Conservation (phyloP, 164 flowering plant genomes). For the Dillenia suffruticosa region DNA sequence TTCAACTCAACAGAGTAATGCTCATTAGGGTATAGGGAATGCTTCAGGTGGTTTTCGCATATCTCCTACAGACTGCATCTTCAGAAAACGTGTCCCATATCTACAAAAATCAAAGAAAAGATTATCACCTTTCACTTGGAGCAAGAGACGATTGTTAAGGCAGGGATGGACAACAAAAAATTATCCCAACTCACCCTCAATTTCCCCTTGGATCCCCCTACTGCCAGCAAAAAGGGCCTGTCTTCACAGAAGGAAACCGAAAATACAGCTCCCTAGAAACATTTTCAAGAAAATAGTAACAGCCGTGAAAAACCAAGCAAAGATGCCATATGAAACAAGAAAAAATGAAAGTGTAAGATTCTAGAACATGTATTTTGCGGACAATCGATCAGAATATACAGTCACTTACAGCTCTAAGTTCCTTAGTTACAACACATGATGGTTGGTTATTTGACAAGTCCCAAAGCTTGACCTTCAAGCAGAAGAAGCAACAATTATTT, state of each 20-base stretch:
- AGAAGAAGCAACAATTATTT: background rate
- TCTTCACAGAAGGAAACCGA: constrained; percentile 72
- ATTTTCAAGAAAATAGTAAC: constrained; percentile 1
- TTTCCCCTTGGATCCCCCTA: constrained; percentile 85
- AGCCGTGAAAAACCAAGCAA: too few relatives aligned
- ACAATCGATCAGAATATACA: background rate
- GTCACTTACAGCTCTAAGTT: constrained; percentile 73
- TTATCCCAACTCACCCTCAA: constrained; percentile 48
- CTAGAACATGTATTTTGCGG: too few relatives aligned
- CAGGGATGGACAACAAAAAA: background rate
- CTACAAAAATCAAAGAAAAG: constrained; percentile 19
- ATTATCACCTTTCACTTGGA: background rate
- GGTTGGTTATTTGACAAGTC: constrained; percentile 82
- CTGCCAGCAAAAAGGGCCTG: constrained; percentile 68
- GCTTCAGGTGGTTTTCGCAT: constrained; percentile 23
- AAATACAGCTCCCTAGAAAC: constrained; percentile 72
- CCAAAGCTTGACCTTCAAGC: constrained; percentile 82
- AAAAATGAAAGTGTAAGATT: too few relatives aligned
- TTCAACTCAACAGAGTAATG: too few relatives aligned
- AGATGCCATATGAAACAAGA: background rate
- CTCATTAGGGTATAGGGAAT: too few relatives aligned
- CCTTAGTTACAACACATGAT: constrained; percentile 60
- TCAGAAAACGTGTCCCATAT: constrained; percentile 64
- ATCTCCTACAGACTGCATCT: constrained; percentile 39
- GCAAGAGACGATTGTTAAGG: background rate